phyloP scores from a whole-genome alignment of 805 yeast genomes.

The Hanseniaspora taiwanica region DNA sequence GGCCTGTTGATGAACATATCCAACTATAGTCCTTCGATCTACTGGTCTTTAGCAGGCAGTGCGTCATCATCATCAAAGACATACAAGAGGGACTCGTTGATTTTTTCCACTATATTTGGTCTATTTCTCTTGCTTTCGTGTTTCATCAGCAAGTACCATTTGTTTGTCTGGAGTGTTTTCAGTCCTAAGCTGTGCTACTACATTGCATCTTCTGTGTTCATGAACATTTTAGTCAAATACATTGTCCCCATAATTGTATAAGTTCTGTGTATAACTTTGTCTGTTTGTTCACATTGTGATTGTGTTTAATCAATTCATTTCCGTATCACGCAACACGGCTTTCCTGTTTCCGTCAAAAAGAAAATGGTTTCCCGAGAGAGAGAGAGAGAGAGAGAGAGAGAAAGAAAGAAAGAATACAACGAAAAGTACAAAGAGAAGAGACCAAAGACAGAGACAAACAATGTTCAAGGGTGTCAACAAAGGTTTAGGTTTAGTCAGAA shows the following conservation, averaged over 20 bases:
- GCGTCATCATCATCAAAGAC: not conserved
- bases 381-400: too few species aligned
- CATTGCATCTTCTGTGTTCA: constrained; percentile 55
- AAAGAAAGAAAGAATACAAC: too few species aligned
- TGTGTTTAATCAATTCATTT: too few species aligned
- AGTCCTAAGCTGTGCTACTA: constrained; percentile 82
- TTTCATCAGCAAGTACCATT: constrained; percentile 59
- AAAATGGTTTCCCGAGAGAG: too few species aligned
- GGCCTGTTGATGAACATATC: constrained; percentile 68
- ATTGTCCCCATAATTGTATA: constrained; percentile 10
- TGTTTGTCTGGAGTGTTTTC: constrained; percentile 96
- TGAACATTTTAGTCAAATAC: constrained; percentile 31
- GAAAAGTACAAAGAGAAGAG: too few species aligned
- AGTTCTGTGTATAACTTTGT: not conserved
- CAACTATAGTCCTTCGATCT: constrained; percentile 80
- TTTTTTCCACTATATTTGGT: constrained; percentile 50
- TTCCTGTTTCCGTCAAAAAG: too few species aligned
- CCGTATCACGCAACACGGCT: too few species aligned
- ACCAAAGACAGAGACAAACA: too few species aligned
- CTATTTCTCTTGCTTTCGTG: constrained; percentile 56
- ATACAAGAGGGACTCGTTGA: constrained; percentile 19
- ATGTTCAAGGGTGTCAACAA: too few species aligned
- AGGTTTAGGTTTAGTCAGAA: not conserved
- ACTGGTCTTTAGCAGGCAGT: constrained; percentile 54
- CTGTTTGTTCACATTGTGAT: not conserved